Evolutionary conservation across 2,329 filamentous ascomycete genomes (phyloP).

Genomic region (Fusarium caatingaense): DNA sequence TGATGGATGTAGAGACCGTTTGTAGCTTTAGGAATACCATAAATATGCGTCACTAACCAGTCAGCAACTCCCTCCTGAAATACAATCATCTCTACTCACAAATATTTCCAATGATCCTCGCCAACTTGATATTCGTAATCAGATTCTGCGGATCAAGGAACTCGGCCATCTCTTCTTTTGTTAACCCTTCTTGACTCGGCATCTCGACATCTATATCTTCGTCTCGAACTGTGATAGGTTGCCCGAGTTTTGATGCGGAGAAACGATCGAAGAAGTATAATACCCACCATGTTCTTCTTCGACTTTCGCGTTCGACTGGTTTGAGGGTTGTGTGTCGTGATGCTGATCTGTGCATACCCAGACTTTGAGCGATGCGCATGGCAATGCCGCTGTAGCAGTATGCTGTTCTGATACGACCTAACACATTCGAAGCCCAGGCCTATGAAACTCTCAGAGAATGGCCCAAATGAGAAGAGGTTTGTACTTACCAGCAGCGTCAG

Average conservation of each 20-base stretch:
- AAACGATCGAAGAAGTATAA: slow-evolving; percentile 51
- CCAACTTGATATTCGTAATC: slow-evolving; percentile 46
- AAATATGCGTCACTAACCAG: slow-evolving; percentile 44
- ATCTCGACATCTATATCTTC: slow-evolving; percentile 51
- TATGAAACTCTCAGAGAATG: too few species aligned
- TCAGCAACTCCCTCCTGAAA: background rate
- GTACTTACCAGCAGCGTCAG: slow-evolving; percentile 45
- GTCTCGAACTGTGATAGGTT: slow-evolving; percentile 48
- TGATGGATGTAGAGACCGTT: slow-evolving; percentile 47
- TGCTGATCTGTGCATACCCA: slow-evolving; percentile 56
- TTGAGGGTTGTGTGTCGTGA: slow-evolving; percentile 32
- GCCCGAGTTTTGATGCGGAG: slow-evolving; percentile 49
- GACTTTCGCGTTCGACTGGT: slow-evolving; percentile 43
- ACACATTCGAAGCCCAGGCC: slow-evolving; percentile 49
- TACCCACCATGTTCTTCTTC: slow-evolving; percentile 50
- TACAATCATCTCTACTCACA: background rate
- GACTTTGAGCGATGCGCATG: slow-evolving; percentile 54
- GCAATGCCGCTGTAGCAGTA: slow-evolving; percentile 50
- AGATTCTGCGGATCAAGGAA: slow-evolving; percentile 47
- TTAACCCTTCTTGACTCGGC: slow-evolving; percentile 47
- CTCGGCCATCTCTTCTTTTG: slow-evolving; percentile 44
- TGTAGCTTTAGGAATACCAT: slow-evolving; percentile 46
- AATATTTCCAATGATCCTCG: slow-evolving; percentile 48
- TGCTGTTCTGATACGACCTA: slow-evolving; percentile 51
- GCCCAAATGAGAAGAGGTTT: too few species aligned